These are phyloP conservation scores for Dactylellina leptospora DNA, from an alignment of 2,329 filamentous ascomycete genomes.

Conservation along the genomic window DNA sequence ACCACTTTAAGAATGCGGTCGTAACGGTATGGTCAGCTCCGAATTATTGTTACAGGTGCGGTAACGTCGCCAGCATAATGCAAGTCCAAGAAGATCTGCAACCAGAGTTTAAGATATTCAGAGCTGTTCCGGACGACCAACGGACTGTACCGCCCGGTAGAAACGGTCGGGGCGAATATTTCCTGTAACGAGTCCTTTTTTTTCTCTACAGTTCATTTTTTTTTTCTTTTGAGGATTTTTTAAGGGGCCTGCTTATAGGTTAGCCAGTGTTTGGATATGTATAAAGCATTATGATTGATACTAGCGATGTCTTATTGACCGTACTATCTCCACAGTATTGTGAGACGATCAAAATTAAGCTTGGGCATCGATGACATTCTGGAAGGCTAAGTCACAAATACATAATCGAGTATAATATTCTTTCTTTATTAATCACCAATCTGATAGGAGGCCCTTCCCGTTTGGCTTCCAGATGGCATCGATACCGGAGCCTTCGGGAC, in stretches of 20 bases:
- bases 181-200: constrained; percentile 65
- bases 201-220: too few species aligned
- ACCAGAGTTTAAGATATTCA: constrained; percentile 92
- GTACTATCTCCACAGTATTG: constrained; percentile 2
- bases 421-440: constrained; percentile 21
- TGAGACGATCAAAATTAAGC: not conserved
- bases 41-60: constrained; percentile 64
- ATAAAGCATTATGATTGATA: constrained; percentile 50
- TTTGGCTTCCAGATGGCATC: constrained; percentile 25
- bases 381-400: not conserved
- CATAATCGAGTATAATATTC: not conserved
- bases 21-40: constrained; percentile 74
- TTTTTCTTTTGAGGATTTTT: constrained; percentile 2
- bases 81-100: constrained; percentile 84
- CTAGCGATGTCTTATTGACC: constrained; percentile 21
- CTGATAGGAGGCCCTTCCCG: constrained; percentile 26
- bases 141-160: constrained; percentile 79
- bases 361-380: not conserved
- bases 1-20: constrained; percentile 93
- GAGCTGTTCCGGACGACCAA: constrained; percentile 84
- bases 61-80: constrained; percentile 79
- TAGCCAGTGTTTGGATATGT: constrained; percentile 33
- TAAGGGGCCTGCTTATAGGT: not conserved
- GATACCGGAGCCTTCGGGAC: not conserved
- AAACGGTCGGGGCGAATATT: constrained; percentile 74